Conservation (phyloP, 2,329 filamentous ascomycete genomes). For the Fusarium neocosmosporiellum region DNA sequence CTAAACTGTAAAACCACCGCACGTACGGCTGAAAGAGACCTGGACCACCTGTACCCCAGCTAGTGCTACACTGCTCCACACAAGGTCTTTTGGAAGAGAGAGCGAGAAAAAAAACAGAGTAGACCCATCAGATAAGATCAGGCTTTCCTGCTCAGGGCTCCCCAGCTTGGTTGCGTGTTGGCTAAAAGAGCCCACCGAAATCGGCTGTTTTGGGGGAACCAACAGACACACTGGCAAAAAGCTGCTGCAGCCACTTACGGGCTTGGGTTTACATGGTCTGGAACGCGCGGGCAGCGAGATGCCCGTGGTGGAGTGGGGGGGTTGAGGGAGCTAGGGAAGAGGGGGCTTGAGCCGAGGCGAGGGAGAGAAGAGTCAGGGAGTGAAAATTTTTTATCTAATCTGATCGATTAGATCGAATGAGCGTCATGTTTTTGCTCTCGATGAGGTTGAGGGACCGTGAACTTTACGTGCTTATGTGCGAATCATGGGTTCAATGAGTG, state of each 20-base stretch:
- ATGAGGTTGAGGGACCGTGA: neutral
- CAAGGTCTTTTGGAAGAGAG: neutral
- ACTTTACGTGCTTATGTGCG: neutral
- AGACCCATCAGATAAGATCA: conserved; percentile 40
- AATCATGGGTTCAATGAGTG: neutral
- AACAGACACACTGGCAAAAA: neutral
- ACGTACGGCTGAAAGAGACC: neutral
- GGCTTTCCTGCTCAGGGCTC: neutral
- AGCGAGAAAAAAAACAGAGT: neutral
- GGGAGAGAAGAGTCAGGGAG: neutral
- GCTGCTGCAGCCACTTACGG: neutral
- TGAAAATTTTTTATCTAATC: conserved; percentile 39
- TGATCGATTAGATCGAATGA: conserved; percentile 38
- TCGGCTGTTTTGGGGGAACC: conserved; percentile 21
- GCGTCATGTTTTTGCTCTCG: neutral
- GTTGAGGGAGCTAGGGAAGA: neutral
- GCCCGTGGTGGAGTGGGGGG: conserved; percentile 17
- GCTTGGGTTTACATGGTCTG: conserved; percentile 19
- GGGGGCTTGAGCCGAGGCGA: neutral
- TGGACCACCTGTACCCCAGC: neutral
- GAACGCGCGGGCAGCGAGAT: conserved; percentile 23
- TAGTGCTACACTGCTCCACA: neutral
- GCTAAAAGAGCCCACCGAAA: conserved; percentile 24
- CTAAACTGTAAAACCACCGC: neutral
- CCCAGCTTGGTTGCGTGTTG: conserved; percentile 5